These are phyloP conservation scores for Hypoxylon fragiforme DNA, from an alignment of 495 filamentous ascomycete genomes.

Conservation along the genomic window DNA sequence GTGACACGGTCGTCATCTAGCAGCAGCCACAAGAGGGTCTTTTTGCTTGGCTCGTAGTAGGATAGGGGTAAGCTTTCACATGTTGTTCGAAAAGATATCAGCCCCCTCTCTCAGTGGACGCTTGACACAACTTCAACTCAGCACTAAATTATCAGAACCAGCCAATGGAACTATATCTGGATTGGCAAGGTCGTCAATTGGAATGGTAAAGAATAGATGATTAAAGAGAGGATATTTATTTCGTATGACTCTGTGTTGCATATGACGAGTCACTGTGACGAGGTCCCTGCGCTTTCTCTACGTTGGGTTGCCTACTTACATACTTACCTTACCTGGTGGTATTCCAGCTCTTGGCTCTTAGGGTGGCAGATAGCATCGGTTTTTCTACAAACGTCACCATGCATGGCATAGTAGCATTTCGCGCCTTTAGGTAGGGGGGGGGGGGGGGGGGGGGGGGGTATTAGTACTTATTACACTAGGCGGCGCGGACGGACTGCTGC, in stretches of 20 bases:
- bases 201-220: too few relatives aligned
- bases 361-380: background rate
- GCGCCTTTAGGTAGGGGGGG: background rate
- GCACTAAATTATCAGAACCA: slow-evolving; percentile 18
- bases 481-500: background rate
- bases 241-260: slow-evolving; percentile 3
- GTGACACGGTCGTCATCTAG: slow-evolving; percentile 26
- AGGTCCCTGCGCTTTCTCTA: background rate
- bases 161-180: background rate
- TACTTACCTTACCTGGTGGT: too few relatives aligned
- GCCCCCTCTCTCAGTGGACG: too few relatives aligned
- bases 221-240: too few relatives aligned
- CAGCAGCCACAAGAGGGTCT: slow-evolving; percentile 14
- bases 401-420: slow-evolving; percentile 24
- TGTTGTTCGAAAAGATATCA: too few relatives aligned
- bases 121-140: too few relatives aligned
- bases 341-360: slow-evolving; percentile 1
- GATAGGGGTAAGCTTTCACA: slow-evolving; percentile 11
- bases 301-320: background rate
- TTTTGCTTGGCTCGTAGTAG: slow-evolving; percentile 10
- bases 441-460: background rate
- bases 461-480: background rate
- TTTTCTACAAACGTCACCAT: slow-evolving; percentile 20
- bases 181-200: background rate
- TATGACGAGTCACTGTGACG: slow-evolving; percentile 19